Conservation (phyloP, 805 yeast genomes). For the Sugiyamaella smithiae region DNA sequence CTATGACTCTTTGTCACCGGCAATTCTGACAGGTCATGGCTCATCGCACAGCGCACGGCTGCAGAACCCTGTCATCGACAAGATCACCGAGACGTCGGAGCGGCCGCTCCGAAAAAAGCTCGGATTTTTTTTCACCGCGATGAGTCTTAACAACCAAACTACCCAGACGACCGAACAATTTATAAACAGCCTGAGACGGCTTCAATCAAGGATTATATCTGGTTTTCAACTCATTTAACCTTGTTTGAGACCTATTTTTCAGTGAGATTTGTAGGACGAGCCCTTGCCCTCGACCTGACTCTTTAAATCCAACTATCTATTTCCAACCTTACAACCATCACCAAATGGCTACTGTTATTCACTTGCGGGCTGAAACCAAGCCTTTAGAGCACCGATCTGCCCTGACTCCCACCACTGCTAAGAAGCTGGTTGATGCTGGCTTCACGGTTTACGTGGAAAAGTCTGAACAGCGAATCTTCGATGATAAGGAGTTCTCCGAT, state of each 20-base stretch:
- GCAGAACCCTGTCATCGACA: no score
- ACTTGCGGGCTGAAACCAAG: conserved; percentile 94
- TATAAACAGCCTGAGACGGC: neutral
- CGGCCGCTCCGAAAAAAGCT: neutral
- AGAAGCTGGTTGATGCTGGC: conserved; percentile 79
- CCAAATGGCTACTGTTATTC: conserved; percentile 53
- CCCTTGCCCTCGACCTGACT: neutral
- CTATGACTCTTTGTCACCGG: no score
- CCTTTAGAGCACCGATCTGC: conserved; percentile 98
- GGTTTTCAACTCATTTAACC: neutral
- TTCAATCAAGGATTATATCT: neutral
- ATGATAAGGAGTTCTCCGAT: conserved; percentile 64
- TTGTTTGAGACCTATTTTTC: neutral
- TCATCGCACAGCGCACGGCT: no score
- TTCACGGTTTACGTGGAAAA: conserved; percentile 88
- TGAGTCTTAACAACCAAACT: neutral
- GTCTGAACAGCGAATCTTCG: conserved; percentile 77
- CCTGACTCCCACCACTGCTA: conserved; percentile 86
- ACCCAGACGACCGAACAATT: no score
- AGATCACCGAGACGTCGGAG: neutral
- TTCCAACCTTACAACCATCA: neutral
- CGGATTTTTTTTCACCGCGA: neutral
- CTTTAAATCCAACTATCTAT: neutral
- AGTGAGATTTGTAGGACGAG: neutral
- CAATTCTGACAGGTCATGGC: no score